Evolutionary conservation across 441 rosid species (phyloP), one percentile per base, ranked within the genome.

Genomic region (Pelargonium australe): DNA sequence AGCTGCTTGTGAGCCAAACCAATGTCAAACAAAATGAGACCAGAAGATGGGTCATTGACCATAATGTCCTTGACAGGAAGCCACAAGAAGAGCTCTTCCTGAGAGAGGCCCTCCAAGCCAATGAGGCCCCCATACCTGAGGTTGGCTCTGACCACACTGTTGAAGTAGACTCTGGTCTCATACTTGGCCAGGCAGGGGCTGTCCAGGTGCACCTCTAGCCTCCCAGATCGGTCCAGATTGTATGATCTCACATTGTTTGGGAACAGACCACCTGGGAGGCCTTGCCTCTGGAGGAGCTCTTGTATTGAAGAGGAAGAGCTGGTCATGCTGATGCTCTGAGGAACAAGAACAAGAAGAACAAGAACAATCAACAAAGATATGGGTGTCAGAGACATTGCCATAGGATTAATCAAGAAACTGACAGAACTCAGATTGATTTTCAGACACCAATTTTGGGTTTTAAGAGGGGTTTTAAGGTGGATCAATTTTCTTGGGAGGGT

Each of bases 71-170:
- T 89, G 6, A 92, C 92, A 0, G 97, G 97, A 40, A 92, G 76
- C 98, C 98, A 92, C 19, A 92, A 85, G 62, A 92, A 92, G 19
- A 92, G 87, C 84, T 90, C 97, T 76, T 90, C 89, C 68, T 92
- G 97, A 19, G 83, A 72, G 11, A 92, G 83, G n/a, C 98, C 98
- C 75, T 92, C 82, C 61, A 92, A 77, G 1, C 94, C 98, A n/a
- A 79, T 64, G 19, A 92, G 88, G 13, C 94, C 95, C 51, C 98
- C 96, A 66, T 90, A 92, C 65, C 88, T 89, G 20, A 92, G 86
- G 68, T 90, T 92, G 25, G 96, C 98, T 66, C 76, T 84, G n/a
- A 92, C 86, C 47, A 87, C 88, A 12, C 84, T 85, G 66, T 90
- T 89, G 68, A 90, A 90, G 70, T 70, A 74, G n/a, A 92, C 92